phyloP scores from a whole-genome alignment of 1,284 basidiomycete species.

The Cryptococcus neoformans region DNA sequence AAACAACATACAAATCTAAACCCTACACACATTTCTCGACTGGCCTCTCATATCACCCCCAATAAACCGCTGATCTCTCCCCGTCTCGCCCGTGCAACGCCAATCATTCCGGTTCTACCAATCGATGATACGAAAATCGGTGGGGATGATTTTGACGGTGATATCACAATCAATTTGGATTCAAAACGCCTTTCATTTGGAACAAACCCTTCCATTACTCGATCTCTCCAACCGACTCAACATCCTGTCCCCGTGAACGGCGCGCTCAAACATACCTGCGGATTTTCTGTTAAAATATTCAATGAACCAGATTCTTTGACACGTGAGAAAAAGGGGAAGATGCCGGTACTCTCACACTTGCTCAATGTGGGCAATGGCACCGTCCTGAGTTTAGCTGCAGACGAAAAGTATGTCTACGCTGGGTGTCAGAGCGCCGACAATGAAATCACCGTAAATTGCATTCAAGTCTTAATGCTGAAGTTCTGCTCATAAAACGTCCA shows the following conservation, averaged over 20 bases:
- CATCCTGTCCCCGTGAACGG: background rate
- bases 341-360: constrained; percentile 45
- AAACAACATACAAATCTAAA: background rate
- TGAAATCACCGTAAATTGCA: constrained; percentile 55
- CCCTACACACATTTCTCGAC: background rate
- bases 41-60: background rate
- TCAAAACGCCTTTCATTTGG: background rate
- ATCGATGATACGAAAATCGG: background rate
- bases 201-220: background rate
- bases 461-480: background rate
- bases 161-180: background rate
- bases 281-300: background rate
- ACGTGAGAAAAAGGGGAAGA: constrained; percentile 41
- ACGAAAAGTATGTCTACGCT: constrained; percentile 70
- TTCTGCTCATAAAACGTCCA: constrained; percentile 39
- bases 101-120: background rate
- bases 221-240: constrained; percentile 8
- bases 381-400: constrained; percentile 71
- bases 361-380: constrained; percentile 42
- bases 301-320: constrained; percentile 42
- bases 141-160: background rate
- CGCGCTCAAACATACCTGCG: background rate
- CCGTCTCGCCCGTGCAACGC: background rate
- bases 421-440: constrained; percentile 77
- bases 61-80: background rate